A percentile compares a stretch with the other conserved stretches of the same genome.
These are phyloP conservation scores for Pseudodiploospora longispora DNA, from an alignment of 2,329 filamentous ascomycete genomes.

Conservation along the genomic window DNA sequence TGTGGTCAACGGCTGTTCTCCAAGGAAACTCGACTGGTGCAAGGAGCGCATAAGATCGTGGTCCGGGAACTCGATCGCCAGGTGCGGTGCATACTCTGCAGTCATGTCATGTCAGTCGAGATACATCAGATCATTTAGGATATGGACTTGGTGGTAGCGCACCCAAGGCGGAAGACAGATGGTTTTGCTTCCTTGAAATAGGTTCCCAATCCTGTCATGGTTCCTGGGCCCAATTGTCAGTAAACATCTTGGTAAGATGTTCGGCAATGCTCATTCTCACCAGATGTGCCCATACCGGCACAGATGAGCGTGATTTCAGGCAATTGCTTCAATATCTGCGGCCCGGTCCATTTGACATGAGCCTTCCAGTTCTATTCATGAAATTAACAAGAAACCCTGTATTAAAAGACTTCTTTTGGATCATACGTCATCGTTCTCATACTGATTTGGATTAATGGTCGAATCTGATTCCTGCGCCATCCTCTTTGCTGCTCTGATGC, in stretches of 20 bases:
- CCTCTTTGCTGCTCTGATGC: constrained; percentile 39
- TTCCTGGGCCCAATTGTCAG: constrained; percentile 16
- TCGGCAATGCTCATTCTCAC: constrained; percentile 20
- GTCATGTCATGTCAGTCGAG: neutral
- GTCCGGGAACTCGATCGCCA: neutral
- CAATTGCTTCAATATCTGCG: constrained; percentile 47
- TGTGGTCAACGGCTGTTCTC: constrained; percentile 34
- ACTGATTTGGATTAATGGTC: constrained; percentile 47
- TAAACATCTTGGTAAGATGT: neutral
- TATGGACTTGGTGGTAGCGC: neutral
- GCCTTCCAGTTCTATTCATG: constrained; percentile 40
- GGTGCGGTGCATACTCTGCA: neutral
- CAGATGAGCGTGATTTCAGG: constrained; percentile 49
- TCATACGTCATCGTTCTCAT: constrained; percentile 39
- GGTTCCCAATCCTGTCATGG: constrained; percentile 7
- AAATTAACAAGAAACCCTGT: neutral
- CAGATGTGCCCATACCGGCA: constrained; percentile 49
- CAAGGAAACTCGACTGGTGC: neutral
- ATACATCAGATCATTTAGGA: neutral
- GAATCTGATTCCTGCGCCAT: constrained; percentile 33
- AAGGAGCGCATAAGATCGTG: constrained; percentile 3
- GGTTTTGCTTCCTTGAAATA: neutral
- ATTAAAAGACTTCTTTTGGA: neutral
- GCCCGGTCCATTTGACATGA: constrained; percentile 51
- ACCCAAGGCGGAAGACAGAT: neutral